Conservation (phyloP, 2,329 filamentous ascomycete species). For the Paraphaeosphaeria minitans region DNA sequence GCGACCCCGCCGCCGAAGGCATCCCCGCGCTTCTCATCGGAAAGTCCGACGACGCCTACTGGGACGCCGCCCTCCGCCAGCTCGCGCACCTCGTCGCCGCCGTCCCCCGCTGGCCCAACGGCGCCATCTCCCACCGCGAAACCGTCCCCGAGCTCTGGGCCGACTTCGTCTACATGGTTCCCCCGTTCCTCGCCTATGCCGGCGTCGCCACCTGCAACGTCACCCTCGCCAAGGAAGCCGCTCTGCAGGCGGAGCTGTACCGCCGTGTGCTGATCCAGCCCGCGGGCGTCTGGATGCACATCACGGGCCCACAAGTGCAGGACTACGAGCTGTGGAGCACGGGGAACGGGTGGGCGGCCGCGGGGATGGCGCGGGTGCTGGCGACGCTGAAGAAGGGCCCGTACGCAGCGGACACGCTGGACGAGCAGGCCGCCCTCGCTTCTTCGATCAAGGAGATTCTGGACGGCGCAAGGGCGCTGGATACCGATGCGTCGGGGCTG, state of each 20-base stretch:
- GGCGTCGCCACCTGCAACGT: constrained; percentile 48
- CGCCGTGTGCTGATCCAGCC: constrained; percentile 44
- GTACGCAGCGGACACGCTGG: constrained; percentile 13
- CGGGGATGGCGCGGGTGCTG: constrained; percentile 54
- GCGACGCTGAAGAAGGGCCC: constrained; percentile 49
- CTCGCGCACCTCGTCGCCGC: constrained; percentile 46
- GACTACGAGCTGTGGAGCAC: constrained; percentile 54
- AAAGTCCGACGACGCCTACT: constrained; percentile 39
- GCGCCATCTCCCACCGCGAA: constrained; percentile 56
- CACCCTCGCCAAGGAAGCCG: constrained; percentile 42
- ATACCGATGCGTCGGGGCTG: constrained; percentile 46
- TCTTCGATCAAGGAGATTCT: constrained; percentile 46
- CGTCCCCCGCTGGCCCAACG: constrained; percentile 52
- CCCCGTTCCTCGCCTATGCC: constrained; percentile 57
- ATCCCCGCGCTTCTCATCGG: constrained; percentile 53
- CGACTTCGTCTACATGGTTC: constrained; percentile 57
- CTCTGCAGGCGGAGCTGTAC: constrained; percentile 51
- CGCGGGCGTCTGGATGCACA: constrained; percentile 53
- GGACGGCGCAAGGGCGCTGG: constrained; percentile 41
- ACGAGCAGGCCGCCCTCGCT: constrained; percentile 34
- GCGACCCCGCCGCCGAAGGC: constrained; percentile 54
- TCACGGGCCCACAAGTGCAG: constrained; percentile 40
- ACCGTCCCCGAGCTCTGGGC: constrained; percentile 54
- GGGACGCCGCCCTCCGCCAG: constrained; percentile 49
- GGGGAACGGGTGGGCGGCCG: constrained; percentile 56